Conservation (phyloP, 441 rosid genomes). For the Eutrema salsugineum region DNA sequence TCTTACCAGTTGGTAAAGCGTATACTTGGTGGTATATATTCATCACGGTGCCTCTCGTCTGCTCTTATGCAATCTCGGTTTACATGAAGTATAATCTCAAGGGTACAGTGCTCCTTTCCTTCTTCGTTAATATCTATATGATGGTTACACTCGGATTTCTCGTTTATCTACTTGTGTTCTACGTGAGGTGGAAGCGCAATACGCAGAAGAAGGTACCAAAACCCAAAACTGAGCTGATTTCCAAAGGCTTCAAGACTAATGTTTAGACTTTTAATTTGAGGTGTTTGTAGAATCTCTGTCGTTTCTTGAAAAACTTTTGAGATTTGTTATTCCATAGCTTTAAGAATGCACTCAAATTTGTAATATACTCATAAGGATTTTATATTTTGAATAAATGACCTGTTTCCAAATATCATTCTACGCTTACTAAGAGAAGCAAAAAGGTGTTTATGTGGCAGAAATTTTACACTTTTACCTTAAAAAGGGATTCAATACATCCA, state of each 20-base stretch:
- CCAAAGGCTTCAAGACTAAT: background rate
- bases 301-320: background rate
- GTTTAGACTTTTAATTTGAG: background rate
- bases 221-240: background rate
- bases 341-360: too few relatives aligned
- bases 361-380: background rate
- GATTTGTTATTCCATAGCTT: too few relatives aligned
- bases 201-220: background rate
- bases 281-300: background rate
- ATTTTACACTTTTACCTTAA: background rate
- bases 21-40: background rate
- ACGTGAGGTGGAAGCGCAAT: background rate
- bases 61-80: background rate
- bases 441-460: background rate
- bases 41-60: background rate
- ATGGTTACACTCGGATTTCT: background rate
- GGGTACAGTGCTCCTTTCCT: too few relatives aligned
- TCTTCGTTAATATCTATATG: too few relatives aligned
- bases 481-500: background rate
- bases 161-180: background rate
- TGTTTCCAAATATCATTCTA: too few relatives aligned
- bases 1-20: conserved; percentile 9
- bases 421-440: background rate
- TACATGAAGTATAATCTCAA: background rate
- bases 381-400: too few relatives aligned